A percentile compares a stretch with the other conserved stretches of the same genome.
phyloP scores from a whole-genome alignment of 2,329 filamentous ascomycete genomes.

The Periconia macrospinosa region DNA sequence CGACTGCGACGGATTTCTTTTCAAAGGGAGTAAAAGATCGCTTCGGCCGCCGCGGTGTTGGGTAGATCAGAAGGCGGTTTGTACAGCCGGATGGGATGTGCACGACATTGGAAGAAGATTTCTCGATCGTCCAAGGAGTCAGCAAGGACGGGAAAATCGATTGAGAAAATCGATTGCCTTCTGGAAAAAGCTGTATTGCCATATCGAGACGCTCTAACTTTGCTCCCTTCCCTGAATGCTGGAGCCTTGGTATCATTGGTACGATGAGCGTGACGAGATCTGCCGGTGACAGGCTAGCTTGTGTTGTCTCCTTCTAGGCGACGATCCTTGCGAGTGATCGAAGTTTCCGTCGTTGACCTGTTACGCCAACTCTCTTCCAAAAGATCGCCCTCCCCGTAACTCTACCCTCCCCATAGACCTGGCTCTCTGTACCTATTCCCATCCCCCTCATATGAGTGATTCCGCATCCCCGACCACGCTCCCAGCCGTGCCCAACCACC shows the following conservation, averaged over 20 bases:
- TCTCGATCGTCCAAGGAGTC: not conserved
- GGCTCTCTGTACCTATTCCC: no score
- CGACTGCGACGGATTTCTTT: no score
- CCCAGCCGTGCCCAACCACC: no score
- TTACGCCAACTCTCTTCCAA: no score
- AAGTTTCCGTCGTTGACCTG: no score
- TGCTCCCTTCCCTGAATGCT: no score
- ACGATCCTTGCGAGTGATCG: slow-evolving; percentile 26
- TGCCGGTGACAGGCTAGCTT: slow-evolving; percentile 22
- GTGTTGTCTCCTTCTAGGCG: slow-evolving; percentile 26
- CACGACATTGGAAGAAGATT: not conserved
- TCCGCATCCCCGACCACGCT: no score
- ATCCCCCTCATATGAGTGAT: no score
- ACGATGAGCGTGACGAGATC: slow-evolving; percentile 22
- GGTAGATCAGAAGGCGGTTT: not conserved
- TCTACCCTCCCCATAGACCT: no score
- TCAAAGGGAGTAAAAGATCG: slow-evolving; percentile 3
- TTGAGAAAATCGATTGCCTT: not conserved
- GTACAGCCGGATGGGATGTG: not conserved
- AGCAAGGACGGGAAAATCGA: not conserved
- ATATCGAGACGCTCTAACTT: not conserved
- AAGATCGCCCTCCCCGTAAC: no score
- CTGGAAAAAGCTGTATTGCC: not conserved
- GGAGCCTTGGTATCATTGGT: slow-evolving; percentile 16
- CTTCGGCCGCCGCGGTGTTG: slow-evolving; percentile 4